Percentiles rank a stretch among this genome's conserved stretches.
Conservation (phyloP, 2,329 filamentous ascomycete species). For the Penicillium sp. region DNA sequence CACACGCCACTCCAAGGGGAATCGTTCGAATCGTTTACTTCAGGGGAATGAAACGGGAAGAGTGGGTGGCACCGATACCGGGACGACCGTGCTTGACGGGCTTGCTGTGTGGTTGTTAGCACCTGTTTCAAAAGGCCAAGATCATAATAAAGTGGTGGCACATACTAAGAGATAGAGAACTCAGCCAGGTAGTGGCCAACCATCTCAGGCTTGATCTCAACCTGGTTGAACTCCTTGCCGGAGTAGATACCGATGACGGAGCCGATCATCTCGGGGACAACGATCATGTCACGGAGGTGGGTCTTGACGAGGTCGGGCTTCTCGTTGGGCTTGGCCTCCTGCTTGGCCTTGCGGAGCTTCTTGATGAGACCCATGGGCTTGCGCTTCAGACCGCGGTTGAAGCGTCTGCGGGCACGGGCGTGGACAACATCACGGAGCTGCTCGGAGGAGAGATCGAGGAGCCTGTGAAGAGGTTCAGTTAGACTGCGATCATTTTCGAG, state of each 20-base stretch:
- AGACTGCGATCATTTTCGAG: slow-evolving; percentile 39
- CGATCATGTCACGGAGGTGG: slow-evolving; percentile 99
- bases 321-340: slow-evolving; percentile 99
- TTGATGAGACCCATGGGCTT: slow-evolving; percentile 99
- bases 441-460: slow-evolving; percentile 97
- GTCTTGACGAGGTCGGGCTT: slow-evolving; percentile 99
- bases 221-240: slow-evolving; percentile 99
- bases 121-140: no score
- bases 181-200: slow-evolving; percentile 99
- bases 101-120: slow-evolving; percentile 74
- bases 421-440: slow-evolving; percentile 99
- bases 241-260: slow-evolving; percentile 99
- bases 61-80: slow-evolving; percentile 99
- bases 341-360: slow-evolving; percentile 99
- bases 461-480: slow-evolving; percentile 63
- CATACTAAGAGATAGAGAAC: slow-evolving; percentile 99
- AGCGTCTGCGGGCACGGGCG: slow-evolving; percentile 95
- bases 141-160: slow-evolving; percentile 42
- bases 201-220: slow-evolving; percentile 99
- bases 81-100: slow-evolving; percentile 99
- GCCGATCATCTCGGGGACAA: slow-evolving; percentile 99
- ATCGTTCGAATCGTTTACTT: slow-evolving; percentile 72
- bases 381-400: slow-evolving; percentile 99
- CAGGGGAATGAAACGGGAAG: slow-evolving; percentile 99
- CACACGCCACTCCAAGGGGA: slow-evolving; percentile 47